Percentiles rank a stretch among this genome's conserved stretches.
Conservation (phyloP, 2,329 filamentous ascomycete genomes). For the Bipolaris gigantea region DNA sequence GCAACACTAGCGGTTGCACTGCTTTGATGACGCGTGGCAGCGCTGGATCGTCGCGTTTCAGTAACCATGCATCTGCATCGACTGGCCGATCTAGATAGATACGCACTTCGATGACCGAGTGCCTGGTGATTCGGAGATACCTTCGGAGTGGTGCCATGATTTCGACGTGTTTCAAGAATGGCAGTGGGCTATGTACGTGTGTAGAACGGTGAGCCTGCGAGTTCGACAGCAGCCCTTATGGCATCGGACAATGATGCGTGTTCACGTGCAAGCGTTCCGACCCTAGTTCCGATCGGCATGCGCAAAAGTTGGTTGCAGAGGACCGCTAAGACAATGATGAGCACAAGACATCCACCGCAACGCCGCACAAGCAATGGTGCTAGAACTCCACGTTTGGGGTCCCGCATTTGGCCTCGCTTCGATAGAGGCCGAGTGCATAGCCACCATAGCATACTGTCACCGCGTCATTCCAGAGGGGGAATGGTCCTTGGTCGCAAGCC, state of each 20-base stretch:
- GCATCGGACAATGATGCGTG: slow-evolving; percentile 14
- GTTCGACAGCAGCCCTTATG: neutral
- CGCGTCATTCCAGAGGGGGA: slow-evolving; percentile 60
- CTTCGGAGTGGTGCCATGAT: slow-evolving; percentile 83
- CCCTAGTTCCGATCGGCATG: slow-evolving; percentile 14
- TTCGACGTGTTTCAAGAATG: neutral
- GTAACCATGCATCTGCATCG: slow-evolving; percentile 79
- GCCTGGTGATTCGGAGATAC: slow-evolving; percentile 88
- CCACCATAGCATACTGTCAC: slow-evolving; percentile 75
- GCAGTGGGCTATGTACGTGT: neutral
- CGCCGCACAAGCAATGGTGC: slow-evolving; percentile 46
- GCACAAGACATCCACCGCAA: slow-evolving; percentile 1
- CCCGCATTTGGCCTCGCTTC: slow-evolving; percentile 86
- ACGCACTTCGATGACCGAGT: slow-evolving; percentile 93
- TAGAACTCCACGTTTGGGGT: slow-evolving; percentile 87
- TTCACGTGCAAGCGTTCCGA: slow-evolving; percentile 25
- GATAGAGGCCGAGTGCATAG: slow-evolving; percentile 87
- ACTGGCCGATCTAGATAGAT: slow-evolving; percentile 94
- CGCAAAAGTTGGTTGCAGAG: slow-evolving; percentile 8
- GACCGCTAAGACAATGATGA: neutral
- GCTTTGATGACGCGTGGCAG: slow-evolving; percentile 82
- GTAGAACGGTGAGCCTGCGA: neutral
- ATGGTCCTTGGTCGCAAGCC: slow-evolving; percentile 42
- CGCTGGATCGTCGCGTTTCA: slow-evolving; percentile 73
- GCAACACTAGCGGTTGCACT: slow-evolving; percentile 81